These are phyloP conservation scores for Pyricularia sp. DNA, from an alignment of 2,329 filamentous ascomycete species.

Conservation along the genomic window DNA sequence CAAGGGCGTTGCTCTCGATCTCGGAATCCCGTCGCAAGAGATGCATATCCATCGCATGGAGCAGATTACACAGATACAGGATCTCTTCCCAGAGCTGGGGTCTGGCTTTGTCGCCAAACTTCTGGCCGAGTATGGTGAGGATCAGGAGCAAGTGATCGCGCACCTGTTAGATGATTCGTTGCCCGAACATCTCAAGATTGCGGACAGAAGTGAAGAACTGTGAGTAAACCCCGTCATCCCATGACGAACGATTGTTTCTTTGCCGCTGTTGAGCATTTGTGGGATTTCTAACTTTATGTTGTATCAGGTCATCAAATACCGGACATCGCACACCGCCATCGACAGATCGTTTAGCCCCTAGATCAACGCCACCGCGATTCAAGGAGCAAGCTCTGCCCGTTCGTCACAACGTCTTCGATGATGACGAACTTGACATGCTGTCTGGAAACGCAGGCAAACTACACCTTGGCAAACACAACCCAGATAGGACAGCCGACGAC, in stretches of 20 bases:
- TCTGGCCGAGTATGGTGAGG: slow-evolving; percentile 64
- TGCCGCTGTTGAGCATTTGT: neutral
- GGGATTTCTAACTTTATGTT: neutral
- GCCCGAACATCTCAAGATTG: slow-evolving; percentile 49
- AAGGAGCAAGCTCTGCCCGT: slow-evolving; percentile 40
- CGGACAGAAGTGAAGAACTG: slow-evolving; percentile 53
- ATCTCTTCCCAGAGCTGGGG: slow-evolving; percentile 80
- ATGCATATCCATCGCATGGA: slow-evolving; percentile 73
- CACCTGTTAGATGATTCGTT: slow-evolving; percentile 70
- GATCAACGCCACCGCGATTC: slow-evolving; percentile 38
- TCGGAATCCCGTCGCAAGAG: slow-evolving; percentile 26
- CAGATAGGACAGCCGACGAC: slow-evolving; percentile 54
- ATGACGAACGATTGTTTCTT: neutral
- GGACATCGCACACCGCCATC: slow-evolving; percentile 12
- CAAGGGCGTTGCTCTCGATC: slow-evolving; percentile 34
- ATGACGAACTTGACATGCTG: slow-evolving; percentile 66
- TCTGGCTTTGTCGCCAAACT: slow-evolving; percentile 69
- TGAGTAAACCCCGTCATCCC: slow-evolving; percentile 19
- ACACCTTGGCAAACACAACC: slow-evolving; percentile 63
- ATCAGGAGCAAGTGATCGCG: slow-evolving; percentile 67
- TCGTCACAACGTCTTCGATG: slow-evolving; percentile 64
- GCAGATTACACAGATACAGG: slow-evolving; percentile 79
- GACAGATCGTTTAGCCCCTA: slow-evolving; percentile 12
- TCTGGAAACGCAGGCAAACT: slow-evolving; percentile 52
- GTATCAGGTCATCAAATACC: slow-evolving; percentile 6